A percentile compares a stretch with the other conserved stretches of the same genome.
These are phyloP conservation scores for Fusarium ambrosium DNA, from an alignment of 2,329 filamentous ascomycete genomes.

Conservation along the genomic window DNA sequence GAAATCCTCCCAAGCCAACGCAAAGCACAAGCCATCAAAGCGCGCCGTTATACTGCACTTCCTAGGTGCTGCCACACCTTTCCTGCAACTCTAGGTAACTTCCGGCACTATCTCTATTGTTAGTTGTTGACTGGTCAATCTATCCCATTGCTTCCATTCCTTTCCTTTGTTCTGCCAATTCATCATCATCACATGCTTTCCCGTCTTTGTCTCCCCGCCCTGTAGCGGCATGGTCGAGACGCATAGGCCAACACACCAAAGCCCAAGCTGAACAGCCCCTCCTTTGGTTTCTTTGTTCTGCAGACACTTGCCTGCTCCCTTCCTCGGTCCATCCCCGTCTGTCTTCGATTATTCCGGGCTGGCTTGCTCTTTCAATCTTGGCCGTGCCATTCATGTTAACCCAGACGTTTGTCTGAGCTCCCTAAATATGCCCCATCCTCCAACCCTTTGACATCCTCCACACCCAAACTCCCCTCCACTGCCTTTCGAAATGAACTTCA, in stretches of 20 bases:
- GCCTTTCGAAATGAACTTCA: not conserved
- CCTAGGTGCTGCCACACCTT: not conserved
- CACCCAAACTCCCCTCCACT: not conserved
- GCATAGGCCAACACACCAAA: not conserved
- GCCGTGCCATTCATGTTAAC: not conserved
- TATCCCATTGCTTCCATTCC: too few relatives aligned
- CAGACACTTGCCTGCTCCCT: not conserved
- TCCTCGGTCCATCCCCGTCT: not conserved
- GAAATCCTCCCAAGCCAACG: not conserved
- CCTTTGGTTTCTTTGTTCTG: not conserved
- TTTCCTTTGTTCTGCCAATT: not conserved
- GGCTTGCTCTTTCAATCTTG: not conserved
- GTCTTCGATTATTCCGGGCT: not conserved
- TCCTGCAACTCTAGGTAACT: not conserved
- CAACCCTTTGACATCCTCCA: not conserved
- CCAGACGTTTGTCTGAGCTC: not conserved
- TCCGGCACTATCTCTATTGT: not conserved
- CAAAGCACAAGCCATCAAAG: not conserved
- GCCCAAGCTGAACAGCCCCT: not conserved
- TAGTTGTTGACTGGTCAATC: not conserved
- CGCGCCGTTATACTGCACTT: not conserved
- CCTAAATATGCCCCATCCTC: not conserved
- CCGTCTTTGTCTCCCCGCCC: not conserved
- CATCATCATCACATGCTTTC: not conserved
- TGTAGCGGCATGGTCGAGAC: not conserved